These are phyloP conservation scores for Cadophora malorum DNA, from an alignment of 2,329 filamentous ascomycete species.

Conservation along the genomic window DNA sequence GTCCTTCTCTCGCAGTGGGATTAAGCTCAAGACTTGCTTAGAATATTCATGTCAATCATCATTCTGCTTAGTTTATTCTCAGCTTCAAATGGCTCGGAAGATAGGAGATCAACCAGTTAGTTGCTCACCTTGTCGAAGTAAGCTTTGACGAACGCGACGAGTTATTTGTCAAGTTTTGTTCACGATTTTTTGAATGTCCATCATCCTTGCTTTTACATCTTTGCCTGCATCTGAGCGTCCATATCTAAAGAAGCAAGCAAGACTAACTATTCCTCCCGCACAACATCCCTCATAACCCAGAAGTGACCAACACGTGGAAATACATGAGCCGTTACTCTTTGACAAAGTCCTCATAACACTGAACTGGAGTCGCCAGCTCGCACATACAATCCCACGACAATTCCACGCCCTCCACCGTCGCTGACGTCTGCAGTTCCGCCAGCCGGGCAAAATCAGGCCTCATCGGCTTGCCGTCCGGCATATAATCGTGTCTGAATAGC, in stretches of 20 bases:
- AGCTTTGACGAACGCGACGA: too few relatives aligned
- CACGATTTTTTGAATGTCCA: too few relatives aligned
- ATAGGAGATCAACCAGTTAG: neutral
- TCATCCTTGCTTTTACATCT: too few relatives aligned
- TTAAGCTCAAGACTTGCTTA: too few relatives aligned
- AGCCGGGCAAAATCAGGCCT: neutral
- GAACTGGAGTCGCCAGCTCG: neutral
- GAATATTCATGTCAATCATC: too few relatives aligned
- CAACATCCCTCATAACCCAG: neutral
- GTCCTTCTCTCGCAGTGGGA: too few relatives aligned
- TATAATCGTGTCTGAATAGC: neutral
- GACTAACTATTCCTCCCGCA: neutral
- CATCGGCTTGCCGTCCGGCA: neutral
- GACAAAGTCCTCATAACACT: neutral
- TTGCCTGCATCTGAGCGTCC: neutral
- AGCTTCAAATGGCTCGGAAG: neutral
- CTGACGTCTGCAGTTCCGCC: neutral
- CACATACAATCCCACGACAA: slow-evolving; percentile 4
- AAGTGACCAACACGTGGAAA: too few relatives aligned
- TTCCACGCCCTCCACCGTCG: neutral
- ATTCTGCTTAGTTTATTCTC: neutral
- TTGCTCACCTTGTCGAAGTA: too few relatives aligned
- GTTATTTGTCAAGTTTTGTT: too few relatives aligned
- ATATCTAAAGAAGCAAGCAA: neutral
- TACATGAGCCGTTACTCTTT: too few relatives aligned